These are phyloP conservation scores for Prototheca wickerhamii DNA, from an alignment of 163 green algal species.

Conservation along the genomic window DNA sequence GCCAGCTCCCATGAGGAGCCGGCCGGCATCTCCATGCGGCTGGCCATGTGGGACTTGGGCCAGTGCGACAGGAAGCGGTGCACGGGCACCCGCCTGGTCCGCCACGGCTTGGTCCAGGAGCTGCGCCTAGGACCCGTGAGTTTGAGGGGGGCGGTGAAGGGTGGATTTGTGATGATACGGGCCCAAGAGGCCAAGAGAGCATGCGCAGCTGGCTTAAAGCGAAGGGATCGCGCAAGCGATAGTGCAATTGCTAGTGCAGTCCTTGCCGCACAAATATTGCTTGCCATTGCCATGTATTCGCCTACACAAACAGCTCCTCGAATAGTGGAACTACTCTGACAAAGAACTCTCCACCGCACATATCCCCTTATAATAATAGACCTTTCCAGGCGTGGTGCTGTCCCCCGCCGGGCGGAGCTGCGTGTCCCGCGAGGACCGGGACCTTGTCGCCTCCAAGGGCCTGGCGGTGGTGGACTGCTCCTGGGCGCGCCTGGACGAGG, in stretches of 20 bases:
- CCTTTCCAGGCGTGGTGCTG: constrained; percentile 78
- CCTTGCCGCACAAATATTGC: too few relatives aligned
- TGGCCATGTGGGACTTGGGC: constrained; percentile 90
- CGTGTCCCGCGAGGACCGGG: constrained; percentile 68
- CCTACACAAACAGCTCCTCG: too few relatives aligned
- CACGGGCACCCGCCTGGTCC: constrained; percentile 68
- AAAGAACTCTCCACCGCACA: too few relatives aligned
- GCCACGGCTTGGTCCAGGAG: constrained; percentile 43
- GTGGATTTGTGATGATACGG: too few relatives aligned
- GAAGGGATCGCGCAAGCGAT: too few relatives aligned
- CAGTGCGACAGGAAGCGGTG: constrained; percentile 91
- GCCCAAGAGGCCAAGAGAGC: background rate
- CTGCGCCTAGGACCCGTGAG: constrained; percentile 46
- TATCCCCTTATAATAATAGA: too few relatives aligned
- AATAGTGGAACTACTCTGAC: too few relatives aligned
- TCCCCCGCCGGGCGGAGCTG: constrained; percentile 50
- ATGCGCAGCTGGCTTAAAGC: background rate
- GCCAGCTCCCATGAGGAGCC: background rate
- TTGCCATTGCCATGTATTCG: too few relatives aligned
- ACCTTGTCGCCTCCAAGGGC: constrained; percentile 64
- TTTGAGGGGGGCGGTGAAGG: constrained; percentile 13
- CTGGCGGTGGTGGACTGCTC: constrained; percentile 97
- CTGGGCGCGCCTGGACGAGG: constrained; percentile 88
- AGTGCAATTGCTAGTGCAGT: too few relatives aligned
- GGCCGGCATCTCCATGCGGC: constrained; percentile 13